These are phyloP conservation scores for Xylariaceae sp. DNA, from an alignment of 2,329 filamentous ascomycete species.

Conservation along the genomic window DNA sequence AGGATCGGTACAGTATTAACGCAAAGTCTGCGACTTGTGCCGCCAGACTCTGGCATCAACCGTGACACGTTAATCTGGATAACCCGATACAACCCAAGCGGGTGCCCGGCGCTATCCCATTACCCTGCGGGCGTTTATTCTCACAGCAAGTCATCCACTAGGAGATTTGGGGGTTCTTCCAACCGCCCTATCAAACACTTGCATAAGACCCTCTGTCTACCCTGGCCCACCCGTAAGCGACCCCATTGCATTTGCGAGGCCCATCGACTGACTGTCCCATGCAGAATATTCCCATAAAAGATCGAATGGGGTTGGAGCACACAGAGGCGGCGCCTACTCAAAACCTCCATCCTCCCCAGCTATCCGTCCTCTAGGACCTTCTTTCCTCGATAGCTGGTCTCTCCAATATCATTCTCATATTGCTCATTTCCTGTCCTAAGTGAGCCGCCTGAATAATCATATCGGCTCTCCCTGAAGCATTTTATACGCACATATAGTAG, in stretches of 20 bases:
- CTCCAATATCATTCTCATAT: slow-evolving; percentile 44
- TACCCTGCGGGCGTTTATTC: slow-evolving; percentile 51
- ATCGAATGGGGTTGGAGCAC: slow-evolving; percentile 39
- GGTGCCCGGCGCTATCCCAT: slow-evolving; percentile 40
- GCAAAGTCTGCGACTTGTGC: slow-evolving; percentile 27
- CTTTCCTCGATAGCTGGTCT: slow-evolving; percentile 61
- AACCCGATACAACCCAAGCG: slow-evolving; percentile 29
- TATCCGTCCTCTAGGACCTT: slow-evolving; percentile 39
- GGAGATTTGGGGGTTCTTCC: slow-evolving; percentile 41
- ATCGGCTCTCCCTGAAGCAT: slow-evolving; percentile 32
- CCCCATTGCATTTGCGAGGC: slow-evolving; percentile 43
- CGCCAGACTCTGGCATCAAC: slow-evolving; percentile 21
- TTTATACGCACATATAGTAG: slow-evolving; percentile 30
- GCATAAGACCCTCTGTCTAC: slow-evolving; percentile 38
- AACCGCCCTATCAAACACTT: slow-evolving; percentile 48
- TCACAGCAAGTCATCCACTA: slow-evolving; percentile 43
- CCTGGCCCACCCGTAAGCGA: slow-evolving; percentile 44
- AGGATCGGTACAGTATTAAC: slow-evolving; percentile 12
- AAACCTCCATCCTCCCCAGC: slow-evolving; percentile 53
- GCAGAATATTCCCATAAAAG: slow-evolving; percentile 38
- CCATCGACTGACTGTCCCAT: slow-evolving; percentile 44
- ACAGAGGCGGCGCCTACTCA: slow-evolving; percentile 49
- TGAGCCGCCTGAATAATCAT: slow-evolving; percentile 26
- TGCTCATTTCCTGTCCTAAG: slow-evolving; percentile 43
- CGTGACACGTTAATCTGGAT: slow-evolving; percentile 29